Base-by-base conservation (phyloP, 805 yeast genomes). In the Yarrowia osloensis region DNA sequence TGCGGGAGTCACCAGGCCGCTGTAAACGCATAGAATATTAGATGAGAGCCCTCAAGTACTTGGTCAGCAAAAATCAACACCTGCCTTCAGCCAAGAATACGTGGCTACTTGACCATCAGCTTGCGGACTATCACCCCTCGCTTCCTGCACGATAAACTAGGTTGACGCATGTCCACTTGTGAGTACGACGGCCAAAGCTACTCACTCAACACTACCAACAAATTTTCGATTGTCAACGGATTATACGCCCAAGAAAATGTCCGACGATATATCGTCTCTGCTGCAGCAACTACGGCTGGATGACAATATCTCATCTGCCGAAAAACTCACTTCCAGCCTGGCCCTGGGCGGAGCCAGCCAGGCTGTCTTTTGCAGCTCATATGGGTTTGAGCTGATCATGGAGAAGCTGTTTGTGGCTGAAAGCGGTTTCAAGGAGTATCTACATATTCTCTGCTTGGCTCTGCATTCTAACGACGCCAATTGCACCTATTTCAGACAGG, bases 61-160 rank as follows among this genome's bases (percentile, higher is more conserved):
- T n/a, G n/a, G n/a, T n/a, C n/a, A n/a, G n/a, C n/a, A n/a, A n/a
- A n/a, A n/a, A n/a, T n/a, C n/a, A n/a, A n/a, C n/a, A n/a, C n/a
- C n/a, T n/a, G n/a, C n/a, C n/a, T n/a, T n/a, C n/a, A n/a, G n/a
- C n/a, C n/a, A 21, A 40, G 21, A 17, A 19, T n/a, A 39, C 22
- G 42, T 39, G 42, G 42, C 22, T 2, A 39, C 2, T n/a, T 8
- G 22, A 8, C 22, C 22, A n/a, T 39, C 42, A 19, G 7, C 42
- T 39, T n/a, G 17, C n/a, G 24, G 15, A n/a, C 57, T 37, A 54
- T 37, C 61, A 54, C 61, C 61, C 55, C 61, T 54, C 61, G 61
- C 61, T 40, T 57, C 63, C 63, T 57, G 63, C 63, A 57, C 49
- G 63, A 57, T 57, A 57, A 57, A 33, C 63, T 57, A 28, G 44